A percentile compares a stretch with the other conserved stretches of the same genome.
These are phyloP conservation scores for Podila epicladia DNA, from an alignment of 192 early-diverging fungal genomes.

Conservation along the genomic window DNA sequence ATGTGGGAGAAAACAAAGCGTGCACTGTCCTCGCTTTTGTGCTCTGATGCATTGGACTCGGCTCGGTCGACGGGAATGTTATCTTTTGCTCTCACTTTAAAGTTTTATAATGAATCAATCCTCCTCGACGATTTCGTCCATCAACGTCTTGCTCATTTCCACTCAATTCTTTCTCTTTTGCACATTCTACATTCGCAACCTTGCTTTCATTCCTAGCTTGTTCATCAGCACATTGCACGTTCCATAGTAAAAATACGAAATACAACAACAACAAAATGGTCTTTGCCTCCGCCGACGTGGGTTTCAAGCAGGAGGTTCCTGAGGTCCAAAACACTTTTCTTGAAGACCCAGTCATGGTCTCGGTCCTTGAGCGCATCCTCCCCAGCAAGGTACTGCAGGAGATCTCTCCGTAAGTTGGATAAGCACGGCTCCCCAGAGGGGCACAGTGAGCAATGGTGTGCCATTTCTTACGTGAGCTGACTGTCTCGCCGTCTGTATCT, in stretches of 20 bases:
- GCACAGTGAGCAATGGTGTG: background rate
- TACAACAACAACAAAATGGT: constrained; percentile 14
- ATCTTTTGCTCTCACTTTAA: no score
- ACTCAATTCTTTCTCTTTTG: background rate
- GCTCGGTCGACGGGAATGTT: no score
- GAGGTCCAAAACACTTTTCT: constrained; percentile 31
- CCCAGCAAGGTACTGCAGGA: constrained; percentile 50
- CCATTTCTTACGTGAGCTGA: background rate
- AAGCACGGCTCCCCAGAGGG: background rate
- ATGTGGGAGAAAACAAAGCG: no score
- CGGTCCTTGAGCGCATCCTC: constrained; percentile 58
- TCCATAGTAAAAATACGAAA: background rate
- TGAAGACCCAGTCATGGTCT: constrained; percentile 59
- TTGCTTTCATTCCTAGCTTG: no score
- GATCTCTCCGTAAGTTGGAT: constrained; percentile 57
- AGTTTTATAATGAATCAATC: no score
- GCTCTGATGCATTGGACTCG: no score
- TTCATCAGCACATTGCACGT: background rate
- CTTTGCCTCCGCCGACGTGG: constrained; percentile 37
- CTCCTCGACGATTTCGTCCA: no score
- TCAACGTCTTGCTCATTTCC: background rate
- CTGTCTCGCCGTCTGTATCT: background rate
- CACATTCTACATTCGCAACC: background rate
- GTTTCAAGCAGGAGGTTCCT: constrained; percentile 47
- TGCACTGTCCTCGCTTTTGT: no score